These are phyloP conservation scores for Hanseniaspora singularis DNA, from an alignment of 805 yeast species.

Conservation along the genomic window DNA sequence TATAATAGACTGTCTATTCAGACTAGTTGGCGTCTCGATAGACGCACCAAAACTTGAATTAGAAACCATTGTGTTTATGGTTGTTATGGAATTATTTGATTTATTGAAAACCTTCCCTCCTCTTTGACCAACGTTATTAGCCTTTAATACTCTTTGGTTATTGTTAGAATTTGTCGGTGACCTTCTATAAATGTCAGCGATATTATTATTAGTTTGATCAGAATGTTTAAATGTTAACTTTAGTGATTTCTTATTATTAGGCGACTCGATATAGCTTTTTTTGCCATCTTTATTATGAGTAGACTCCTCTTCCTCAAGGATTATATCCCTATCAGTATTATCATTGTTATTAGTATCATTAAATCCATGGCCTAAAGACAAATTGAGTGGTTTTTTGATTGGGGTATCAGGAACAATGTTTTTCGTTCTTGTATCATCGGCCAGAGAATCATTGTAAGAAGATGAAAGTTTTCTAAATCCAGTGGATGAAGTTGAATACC, in stretches of 20 bases:
- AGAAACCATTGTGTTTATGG: slow-evolving; percentile 9
- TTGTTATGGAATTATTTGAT: slow-evolving; percentile 12
- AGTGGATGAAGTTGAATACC: not conserved
- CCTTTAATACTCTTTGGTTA: not conserved
- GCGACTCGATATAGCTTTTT: not conserved
- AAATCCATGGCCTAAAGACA: not conserved
- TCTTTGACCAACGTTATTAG: not conserved
- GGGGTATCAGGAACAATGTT: slow-evolving; percentile 20
- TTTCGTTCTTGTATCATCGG: slow-evolving; percentile 21
- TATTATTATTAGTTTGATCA: not conserved
- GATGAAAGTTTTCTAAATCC: not conserved
- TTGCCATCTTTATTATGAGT: no score
- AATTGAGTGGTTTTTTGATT: slow-evolving; percentile 7
- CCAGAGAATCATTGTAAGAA: slow-evolving; percentile 22
- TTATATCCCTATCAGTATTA: not conserved
- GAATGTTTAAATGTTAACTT: slow-evolving; percentile 7
- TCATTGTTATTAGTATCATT: not conserved
- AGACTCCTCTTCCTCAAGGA: slow-evolving; percentile 5
- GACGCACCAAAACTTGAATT: slow-evolving; percentile 10
- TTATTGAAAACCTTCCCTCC: slow-evolving; percentile 3
- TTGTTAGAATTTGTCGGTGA: slow-evolving; percentile 11
- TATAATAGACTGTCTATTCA: slow-evolving; percentile 22
- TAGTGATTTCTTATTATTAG: not conserved
- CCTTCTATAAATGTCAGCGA: slow-evolving; percentile 3
- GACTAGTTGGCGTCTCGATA: slow-evolving; percentile 2